These are phyloP conservation scores for Trichocomaceae sp. DNA, from an alignment of 2,329 filamentous ascomycete genomes.

Conservation along the genomic window DNA sequence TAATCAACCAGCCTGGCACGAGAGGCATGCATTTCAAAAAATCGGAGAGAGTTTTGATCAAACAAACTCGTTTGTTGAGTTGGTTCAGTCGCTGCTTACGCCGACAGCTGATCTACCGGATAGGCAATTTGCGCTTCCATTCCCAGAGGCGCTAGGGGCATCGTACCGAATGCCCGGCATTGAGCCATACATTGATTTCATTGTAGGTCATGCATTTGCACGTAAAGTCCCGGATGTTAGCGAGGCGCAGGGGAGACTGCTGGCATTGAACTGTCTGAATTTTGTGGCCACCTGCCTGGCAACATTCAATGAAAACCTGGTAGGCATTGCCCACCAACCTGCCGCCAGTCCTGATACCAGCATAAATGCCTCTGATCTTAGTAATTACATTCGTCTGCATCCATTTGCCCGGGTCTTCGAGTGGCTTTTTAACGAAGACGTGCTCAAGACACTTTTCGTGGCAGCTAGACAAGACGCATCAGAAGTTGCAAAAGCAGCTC, in stretches of 20 bases:
- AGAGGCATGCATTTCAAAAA: slow-evolving; percentile 63
- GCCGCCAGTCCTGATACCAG: slow-evolving; percentile 67
- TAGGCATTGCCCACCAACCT: slow-evolving; percentile 75
- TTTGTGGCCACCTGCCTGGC: slow-evolving; percentile 73
- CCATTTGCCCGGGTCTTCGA: slow-evolving; percentile 95
- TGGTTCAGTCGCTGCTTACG: slow-evolving; percentile 65
- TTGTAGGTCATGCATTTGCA: slow-evolving; percentile 70
- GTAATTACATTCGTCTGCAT: slow-evolving; percentile 76
- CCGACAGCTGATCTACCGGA: slow-evolving; percentile 45
- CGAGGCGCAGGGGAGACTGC: slow-evolving; percentile 60
- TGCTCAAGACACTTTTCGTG: slow-evolving; percentile 70
- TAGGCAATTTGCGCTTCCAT: slow-evolving; percentile 70
- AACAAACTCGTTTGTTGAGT: slow-evolving; percentile 71
- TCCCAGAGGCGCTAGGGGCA: slow-evolving; percentile 76
- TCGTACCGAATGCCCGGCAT: slow-evolving; percentile 76
- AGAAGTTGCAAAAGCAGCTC: slow-evolving; percentile 64
- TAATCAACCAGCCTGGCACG: slow-evolving; percentile 36
- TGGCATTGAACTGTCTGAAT: slow-evolving; percentile 74
- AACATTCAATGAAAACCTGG: slow-evolving; percentile 90
- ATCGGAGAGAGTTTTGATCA: slow-evolving; percentile 78
- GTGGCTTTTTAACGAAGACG: slow-evolving; percentile 92
- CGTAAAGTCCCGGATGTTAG: slow-evolving; percentile 62
- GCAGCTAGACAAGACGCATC: slow-evolving; percentile 69
- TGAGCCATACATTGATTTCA: slow-evolving; percentile 87
- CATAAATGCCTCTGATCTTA: slow-evolving; percentile 67